Evolutionary conservation across 345 rosid genomes (phyloP).

Genomic region (Adansonia digitata): DNA sequence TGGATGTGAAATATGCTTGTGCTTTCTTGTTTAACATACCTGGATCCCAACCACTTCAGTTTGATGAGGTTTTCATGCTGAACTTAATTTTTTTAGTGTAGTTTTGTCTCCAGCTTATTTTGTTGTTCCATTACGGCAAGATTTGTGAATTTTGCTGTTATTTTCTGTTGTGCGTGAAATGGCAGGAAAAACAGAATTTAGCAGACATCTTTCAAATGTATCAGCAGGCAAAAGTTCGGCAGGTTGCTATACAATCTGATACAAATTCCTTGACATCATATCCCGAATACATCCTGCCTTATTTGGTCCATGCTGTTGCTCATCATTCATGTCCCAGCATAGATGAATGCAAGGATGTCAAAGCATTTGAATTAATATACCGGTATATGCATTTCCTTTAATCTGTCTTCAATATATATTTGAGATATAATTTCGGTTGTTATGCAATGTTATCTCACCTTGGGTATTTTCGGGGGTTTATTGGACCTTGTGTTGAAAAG

Average conservation of each 20-base stretch:
- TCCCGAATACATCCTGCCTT: constrained; percentile 69
- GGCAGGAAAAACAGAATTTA: constrained; percentile 83
- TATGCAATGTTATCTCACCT: not conserved
- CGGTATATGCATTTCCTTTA: constrained; percentile 39
- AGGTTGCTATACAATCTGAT: constrained; percentile 62
- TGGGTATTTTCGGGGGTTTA: not conserved
- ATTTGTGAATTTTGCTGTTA: not conserved
- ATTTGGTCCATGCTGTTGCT: constrained; percentile 77
- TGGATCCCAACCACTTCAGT: constrained; percentile 43
- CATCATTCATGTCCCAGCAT: constrained; percentile 76
- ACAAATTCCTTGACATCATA: constrained; percentile 37
- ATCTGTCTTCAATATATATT: constrained; percentile 6
- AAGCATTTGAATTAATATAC: constrained; percentile 69
- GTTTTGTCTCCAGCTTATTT: not conserved
- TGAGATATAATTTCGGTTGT: not conserved
- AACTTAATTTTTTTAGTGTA: constrained; percentile 26
- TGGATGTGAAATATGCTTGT: constrained; percentile 87
- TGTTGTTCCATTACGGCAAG: not conserved
- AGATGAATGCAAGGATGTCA: constrained; percentile 80
- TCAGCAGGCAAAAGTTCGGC: constrained; percentile 65
- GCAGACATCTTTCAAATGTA: constrained; percentile 80
- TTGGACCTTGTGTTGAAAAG: not conserved
- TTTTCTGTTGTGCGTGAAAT: constrained; percentile 20
- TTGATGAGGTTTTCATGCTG: constrained; percentile 60
- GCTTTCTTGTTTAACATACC: constrained; percentile 56